Evolutionary conservation across 2,329 filamentous ascomycete genomes (phyloP).

Genomic region (Cladophialophora carrionii): DNA sequence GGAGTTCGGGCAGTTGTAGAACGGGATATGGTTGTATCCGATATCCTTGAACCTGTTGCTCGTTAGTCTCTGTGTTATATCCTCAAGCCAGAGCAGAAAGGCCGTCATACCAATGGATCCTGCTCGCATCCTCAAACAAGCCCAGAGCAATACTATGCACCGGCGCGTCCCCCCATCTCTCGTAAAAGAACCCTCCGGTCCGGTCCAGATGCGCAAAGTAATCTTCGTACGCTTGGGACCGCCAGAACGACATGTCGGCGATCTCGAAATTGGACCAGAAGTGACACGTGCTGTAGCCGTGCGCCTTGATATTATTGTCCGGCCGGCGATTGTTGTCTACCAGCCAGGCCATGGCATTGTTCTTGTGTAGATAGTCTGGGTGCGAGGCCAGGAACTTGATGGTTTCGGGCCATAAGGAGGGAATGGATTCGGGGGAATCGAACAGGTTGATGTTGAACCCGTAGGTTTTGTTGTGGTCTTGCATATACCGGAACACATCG

Average conservation of each 20-base stretch:
- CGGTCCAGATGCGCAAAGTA: slow-evolving; percentile 96
- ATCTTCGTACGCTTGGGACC: slow-evolving; percentile 85
- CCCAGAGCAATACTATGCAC: slow-evolving; percentile 94
- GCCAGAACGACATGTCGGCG: slow-evolving; percentile 88
- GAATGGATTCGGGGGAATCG: slow-evolving; percentile 84
- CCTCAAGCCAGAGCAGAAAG: background rate
- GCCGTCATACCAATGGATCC: slow-evolving; percentile 81
- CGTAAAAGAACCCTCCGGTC: slow-evolving; percentile 96
- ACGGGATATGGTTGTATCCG: slow-evolving; percentile 96
- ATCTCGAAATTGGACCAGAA: slow-evolving; percentile 99
- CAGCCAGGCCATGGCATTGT: slow-evolving; percentile 87
- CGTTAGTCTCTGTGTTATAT: background rate
- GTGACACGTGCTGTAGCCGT: slow-evolving; percentile 96
- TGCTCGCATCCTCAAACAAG: slow-evolving; percentile 85
- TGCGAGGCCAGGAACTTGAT: slow-evolving; percentile 85
- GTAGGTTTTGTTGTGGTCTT: slow-evolving; percentile 97
- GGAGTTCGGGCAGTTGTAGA: slow-evolving; percentile 98
- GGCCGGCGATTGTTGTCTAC: slow-evolving; percentile 76
- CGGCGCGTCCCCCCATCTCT: slow-evolving; percentile 96
- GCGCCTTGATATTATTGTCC: slow-evolving; percentile 75
- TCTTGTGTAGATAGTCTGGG: slow-evolving; percentile 75
- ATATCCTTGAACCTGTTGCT: slow-evolving; percentile 93
- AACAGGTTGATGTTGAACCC: slow-evolving; percentile 98
- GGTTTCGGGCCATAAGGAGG: slow-evolving; percentile 93
- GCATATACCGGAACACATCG: slow-evolving; percentile 97